A percentile compares a stretch with the other conserved stretches of the same genome.
phyloP scores from a whole-genome alignment of 129 eudicot species.

The Lactuca saligna region DNA sequence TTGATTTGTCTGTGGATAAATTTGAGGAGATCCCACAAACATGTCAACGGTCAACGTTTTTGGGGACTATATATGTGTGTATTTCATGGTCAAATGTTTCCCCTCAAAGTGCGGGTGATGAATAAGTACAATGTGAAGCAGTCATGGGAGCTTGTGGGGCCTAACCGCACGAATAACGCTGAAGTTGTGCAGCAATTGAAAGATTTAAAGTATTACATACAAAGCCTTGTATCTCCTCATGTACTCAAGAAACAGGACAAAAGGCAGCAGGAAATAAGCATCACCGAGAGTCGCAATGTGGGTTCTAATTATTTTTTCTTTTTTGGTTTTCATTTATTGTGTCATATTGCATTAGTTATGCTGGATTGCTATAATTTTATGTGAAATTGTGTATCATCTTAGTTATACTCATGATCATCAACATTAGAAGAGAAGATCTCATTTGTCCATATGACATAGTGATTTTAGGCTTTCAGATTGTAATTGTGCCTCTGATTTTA shows the following conservation, averaged over 20 bases:
- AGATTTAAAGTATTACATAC: neutral
- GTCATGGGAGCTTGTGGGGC: slow-evolving; percentile 4
- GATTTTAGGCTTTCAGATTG: neutral
- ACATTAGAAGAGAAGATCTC: neutral
- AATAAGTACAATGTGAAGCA: neutral
- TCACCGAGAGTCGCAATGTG: no score
- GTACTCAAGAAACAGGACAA: no score
- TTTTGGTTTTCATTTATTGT: neutral
- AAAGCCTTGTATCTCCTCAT: no score
- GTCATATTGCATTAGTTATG: neutral
- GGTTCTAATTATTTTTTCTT: no score
- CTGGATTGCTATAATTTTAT: neutral
- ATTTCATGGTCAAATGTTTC: neutral
- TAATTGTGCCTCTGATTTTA: neutral
- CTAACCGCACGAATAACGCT: no score
- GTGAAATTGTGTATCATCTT: neutral
- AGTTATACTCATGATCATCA: neutral
- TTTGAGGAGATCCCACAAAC: neutral
- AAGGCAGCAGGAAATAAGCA: no score
- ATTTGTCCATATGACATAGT: slow-evolving; percentile 5
- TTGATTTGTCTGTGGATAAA: slow-evolving; percentile 8
- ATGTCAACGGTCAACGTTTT: neutral
- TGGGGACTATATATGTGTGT: neutral
- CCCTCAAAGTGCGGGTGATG: neutral
- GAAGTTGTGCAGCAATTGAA: neutral